Evolutionary conservation across 2,329 filamentous ascomycete species (phyloP).

Genomic region (Aspergillus glaucus): DNA sequence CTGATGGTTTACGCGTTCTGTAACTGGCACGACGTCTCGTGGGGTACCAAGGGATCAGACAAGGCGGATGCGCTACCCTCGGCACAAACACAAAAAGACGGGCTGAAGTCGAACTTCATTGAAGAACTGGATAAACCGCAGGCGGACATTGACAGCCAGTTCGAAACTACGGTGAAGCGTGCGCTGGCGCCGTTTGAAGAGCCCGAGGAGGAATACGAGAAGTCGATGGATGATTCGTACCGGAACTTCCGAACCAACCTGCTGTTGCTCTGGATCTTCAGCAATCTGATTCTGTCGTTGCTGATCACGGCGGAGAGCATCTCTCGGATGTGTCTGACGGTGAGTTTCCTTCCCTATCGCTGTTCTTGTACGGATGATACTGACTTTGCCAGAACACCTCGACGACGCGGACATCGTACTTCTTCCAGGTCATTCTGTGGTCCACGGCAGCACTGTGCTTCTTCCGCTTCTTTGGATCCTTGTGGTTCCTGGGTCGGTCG

Average conservation of each 20-base stretch:
- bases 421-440: constrained; percentile 86
- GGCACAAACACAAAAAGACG: constrained; percentile 76
- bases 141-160: constrained; percentile 94
- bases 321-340: constrained; percentile 71
- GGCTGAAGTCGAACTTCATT: constrained; percentile 77
- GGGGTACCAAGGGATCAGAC: constrained; percentile 97
- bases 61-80: constrained; percentile 86
- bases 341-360: constrained; percentile 47
- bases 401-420: constrained; percentile 68
- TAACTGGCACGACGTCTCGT: constrained; percentile 99
- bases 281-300: constrained; percentile 75
- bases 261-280: constrained; percentile 87
- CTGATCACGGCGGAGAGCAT: constrained; percentile 82
- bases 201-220: constrained; percentile 67
- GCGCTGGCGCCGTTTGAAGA: constrained; percentile 76
- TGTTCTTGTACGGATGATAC: background rate
- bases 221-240: constrained; percentile 91
- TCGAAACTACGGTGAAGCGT: constrained; percentile 89
- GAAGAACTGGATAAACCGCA: constrained; percentile 94
- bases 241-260: constrained; percentile 97
- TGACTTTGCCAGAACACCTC: constrained; percentile 49
- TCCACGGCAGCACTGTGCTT: constrained; percentile 76
- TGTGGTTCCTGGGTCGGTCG: constrained; percentile 87
- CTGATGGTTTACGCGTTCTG: constrained; percentile 98
- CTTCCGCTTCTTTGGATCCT: constrained; percentile 81